phyloP scores from a whole-genome alignment of 345 rosid genomes.

The Psidium guajava region DNA sequence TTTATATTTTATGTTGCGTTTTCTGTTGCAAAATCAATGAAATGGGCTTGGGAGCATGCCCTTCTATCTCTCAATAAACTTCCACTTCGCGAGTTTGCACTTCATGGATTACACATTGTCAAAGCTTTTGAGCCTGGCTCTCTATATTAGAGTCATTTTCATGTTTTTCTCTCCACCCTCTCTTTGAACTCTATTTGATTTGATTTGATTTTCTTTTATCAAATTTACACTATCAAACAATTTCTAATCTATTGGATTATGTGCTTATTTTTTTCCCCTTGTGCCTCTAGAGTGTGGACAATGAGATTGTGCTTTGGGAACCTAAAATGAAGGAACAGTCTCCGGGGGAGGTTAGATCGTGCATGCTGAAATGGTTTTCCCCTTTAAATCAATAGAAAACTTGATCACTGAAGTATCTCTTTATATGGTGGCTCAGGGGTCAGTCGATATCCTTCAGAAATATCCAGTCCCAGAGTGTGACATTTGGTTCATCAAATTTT shows the following conservation, averaged over 20 bases:
- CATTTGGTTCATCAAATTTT: constrained; percentile 97
- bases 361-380: background rate
- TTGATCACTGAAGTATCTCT: background rate
- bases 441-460: constrained; percentile 77
- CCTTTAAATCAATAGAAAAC: background rate
- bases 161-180: background rate
- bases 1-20: background rate
- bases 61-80: background rate
- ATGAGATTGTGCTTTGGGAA: constrained; percentile 90
- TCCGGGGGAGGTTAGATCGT: constrained; percentile 76
- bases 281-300: constrained; percentile 83
- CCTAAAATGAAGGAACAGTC: constrained; percentile 94
- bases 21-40: background rate
- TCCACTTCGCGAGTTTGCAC: background rate
- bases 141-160: background rate
- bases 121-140: background rate
- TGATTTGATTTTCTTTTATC: background rate
- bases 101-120: background rate
- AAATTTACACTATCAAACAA: background rate
- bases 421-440: constrained; percentile 33
- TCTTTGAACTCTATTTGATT: background rate
- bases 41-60: background rate
- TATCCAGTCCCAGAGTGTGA: constrained; percentile 91
- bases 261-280: background rate
- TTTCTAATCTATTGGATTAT: background rate